A percentile compares a stretch with the other conserved stretches of the same genome.
Conservation (phyloP, 306 rosid species). For the Vigna radiata region DNA sequence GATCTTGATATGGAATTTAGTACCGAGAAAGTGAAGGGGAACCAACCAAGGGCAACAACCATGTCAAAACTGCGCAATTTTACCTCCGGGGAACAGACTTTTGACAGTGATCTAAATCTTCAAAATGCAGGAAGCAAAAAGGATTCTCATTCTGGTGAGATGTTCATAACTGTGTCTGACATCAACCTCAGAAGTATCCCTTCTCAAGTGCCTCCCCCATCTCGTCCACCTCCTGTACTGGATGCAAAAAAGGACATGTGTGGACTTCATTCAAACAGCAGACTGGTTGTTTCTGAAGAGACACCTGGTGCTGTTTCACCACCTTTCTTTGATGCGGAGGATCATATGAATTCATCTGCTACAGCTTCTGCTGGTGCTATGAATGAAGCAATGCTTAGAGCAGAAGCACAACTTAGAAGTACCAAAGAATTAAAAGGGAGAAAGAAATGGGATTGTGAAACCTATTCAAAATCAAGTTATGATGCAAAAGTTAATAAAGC, state of each 20-base stretch:
- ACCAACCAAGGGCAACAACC: background rate
- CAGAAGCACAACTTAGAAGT: background rate
- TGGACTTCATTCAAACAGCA: slow-evolving; percentile 2
- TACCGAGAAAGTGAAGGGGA: background rate
- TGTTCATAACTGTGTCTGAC: slow-evolving; percentile 3
- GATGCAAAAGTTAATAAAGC: slow-evolving; percentile 1
- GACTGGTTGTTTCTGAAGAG: background rate
- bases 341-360: background rate
- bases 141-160: slow-evolving; percentile 3
- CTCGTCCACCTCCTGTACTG: slow-evolving; percentile 15
- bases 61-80: background rate
- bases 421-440: slow-evolving; percentile 13
- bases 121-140: slow-evolving; percentile 5
- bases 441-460: background rate
- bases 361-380: slow-evolving; percentile 4
- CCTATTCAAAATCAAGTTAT: slow-evolving; percentile 6
- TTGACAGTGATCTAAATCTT: background rate
- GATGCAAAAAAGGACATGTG: background rate
- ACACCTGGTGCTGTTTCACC: background rate
- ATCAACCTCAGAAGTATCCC: slow-evolving; percentile 10
- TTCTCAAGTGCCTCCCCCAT: slow-evolving; percentile 16
- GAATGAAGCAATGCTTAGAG: slow-evolving; percentile 7
- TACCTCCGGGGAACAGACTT: slow-evolving; percentile 5
- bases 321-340: slow-evolving; percentile 23
- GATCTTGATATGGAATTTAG: background rate